A percentile compares a stretch with the other conserved stretches of the same genome.
Evolutionary conservation across 2,329 filamentous ascomycete species (phyloP).

Genomic region (Colletotrichum lentis): DNA sequence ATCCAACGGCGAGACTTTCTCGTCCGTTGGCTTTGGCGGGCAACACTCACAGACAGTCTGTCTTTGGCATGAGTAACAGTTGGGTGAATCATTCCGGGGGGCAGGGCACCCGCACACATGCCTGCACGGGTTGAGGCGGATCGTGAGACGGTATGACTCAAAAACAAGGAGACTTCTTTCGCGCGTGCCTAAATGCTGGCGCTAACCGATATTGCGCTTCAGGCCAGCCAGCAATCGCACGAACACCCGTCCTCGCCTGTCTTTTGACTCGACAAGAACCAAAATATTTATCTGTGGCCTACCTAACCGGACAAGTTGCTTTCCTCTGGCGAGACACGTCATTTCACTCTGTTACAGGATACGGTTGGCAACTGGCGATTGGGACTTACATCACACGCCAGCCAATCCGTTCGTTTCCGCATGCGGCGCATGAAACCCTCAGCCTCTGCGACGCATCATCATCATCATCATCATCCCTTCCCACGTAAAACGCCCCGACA

Average conservation of each 20-base stretch:
- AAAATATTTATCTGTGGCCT: too few species aligned
- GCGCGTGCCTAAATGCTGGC: neutral
- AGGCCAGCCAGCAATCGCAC: too few species aligned
- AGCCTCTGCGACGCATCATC: neutral
- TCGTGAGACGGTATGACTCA: constrained; percentile 5
- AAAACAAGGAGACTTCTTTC: too few species aligned
- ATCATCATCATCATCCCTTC: neutral
- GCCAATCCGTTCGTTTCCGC: neutral
- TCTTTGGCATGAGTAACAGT: neutral
- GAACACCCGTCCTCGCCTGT: neutral
- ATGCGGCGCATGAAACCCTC: neutral
- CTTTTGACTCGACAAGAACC: neutral
- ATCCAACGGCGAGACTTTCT: neutral
- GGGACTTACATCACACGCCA: neutral
- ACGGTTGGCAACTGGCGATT: neutral
- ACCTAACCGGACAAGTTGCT: too few species aligned
- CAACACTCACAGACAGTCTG: neutral
- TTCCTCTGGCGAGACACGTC: neutral
- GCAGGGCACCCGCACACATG: neutral
- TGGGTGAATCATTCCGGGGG: neutral
- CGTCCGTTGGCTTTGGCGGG: neutral
- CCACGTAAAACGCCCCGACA: neutral
- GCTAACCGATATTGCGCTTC: neutral
- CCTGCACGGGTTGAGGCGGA: neutral
- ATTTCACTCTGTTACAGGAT: too few species aligned